These are phyloP conservation scores for Choanephora cucurbitarum DNA, from an alignment of 371 early-diverging fungal genomes.

Conservation along the genomic window DNA sequence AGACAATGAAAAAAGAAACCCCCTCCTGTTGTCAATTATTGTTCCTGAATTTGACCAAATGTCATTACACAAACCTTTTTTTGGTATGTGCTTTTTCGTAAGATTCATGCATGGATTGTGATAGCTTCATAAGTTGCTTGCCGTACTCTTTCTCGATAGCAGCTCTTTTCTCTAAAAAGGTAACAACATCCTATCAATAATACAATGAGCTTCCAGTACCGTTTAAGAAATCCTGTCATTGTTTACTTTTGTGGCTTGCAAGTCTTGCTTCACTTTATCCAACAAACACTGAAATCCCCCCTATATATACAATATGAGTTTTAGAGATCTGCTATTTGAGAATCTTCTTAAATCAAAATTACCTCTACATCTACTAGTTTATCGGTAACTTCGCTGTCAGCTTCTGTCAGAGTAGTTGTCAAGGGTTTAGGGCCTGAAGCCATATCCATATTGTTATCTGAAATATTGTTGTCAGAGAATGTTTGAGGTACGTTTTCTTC, in stretches of 20 bases:
- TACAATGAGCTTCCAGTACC: not conserved
- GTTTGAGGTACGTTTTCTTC: not conserved
- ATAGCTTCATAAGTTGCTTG: constrained; percentile 46
- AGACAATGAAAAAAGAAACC: not conserved
- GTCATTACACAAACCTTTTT: constrained; percentile 31
- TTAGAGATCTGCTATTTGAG: no score
- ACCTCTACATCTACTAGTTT: constrained; percentile 17
- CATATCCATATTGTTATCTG: not conserved
- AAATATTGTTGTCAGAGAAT: not conserved
- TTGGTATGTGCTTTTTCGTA: constrained; percentile 37
- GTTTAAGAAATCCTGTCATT: not conserved
- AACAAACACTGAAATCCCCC: constrained; percentile 43
- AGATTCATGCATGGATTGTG: constrained; percentile 40
- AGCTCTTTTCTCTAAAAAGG: constrained; percentile 56
- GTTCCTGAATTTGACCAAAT: not conserved
- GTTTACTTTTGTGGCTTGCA: constrained; percentile 42
- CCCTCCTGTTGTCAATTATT: not conserved
- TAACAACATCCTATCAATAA: constrained; percentile 37
- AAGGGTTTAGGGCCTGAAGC: not conserved
- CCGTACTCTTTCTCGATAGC: constrained; percentile 60
- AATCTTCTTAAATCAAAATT: no score
- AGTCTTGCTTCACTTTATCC: constrained; percentile 48
- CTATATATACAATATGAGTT: constrained; percentile 24
- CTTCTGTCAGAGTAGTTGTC: not conserved
- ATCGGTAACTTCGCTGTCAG: constrained; percentile 11